Evolutionary conservation across 2,329 filamentous ascomycete genomes (phyloP).

Genomic region (Aspergillus sp.): DNA sequence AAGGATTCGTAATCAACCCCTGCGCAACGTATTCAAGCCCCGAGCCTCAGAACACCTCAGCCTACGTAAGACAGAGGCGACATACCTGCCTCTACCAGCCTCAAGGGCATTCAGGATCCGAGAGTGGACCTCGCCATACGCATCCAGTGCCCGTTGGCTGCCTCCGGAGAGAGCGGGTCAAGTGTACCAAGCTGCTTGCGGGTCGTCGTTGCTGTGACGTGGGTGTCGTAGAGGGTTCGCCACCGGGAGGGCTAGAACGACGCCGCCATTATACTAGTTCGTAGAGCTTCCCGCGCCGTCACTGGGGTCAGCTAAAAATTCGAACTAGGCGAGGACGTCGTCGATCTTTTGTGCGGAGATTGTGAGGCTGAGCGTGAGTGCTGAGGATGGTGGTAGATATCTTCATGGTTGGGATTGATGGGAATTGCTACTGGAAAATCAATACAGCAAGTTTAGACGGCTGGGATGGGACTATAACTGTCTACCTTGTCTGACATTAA

Average conservation of each 20-base stretch:
- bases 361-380: neutral
- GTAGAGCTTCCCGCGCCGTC: neutral
- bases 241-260: neutral
- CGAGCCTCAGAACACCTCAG: neutral
- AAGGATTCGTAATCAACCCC: neutral
- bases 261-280: neutral
- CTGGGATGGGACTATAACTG: neutral
- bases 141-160: neutral
- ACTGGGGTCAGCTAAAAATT: neutral
- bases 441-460: neutral
- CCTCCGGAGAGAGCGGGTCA: neutral
- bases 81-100: neutral
- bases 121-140: neutral
- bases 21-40: slow-evolving; percentile 1
- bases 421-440: neutral
- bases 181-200: neutral
- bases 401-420: neutral
- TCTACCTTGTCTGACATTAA: no score
- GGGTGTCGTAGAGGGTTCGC: neutral
- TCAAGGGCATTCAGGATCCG: neutral
- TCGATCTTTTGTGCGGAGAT: neutral
- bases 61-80: neutral
- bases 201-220: neutral
- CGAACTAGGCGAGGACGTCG: neutral
- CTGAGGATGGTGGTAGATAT: neutral